Percentiles rank a stretch among this genome's conserved stretches.
These are phyloP conservation scores for Fusarium sp. DNA, from an alignment of 2,329 filamentous ascomycete genomes.

Conservation along the genomic window DNA sequence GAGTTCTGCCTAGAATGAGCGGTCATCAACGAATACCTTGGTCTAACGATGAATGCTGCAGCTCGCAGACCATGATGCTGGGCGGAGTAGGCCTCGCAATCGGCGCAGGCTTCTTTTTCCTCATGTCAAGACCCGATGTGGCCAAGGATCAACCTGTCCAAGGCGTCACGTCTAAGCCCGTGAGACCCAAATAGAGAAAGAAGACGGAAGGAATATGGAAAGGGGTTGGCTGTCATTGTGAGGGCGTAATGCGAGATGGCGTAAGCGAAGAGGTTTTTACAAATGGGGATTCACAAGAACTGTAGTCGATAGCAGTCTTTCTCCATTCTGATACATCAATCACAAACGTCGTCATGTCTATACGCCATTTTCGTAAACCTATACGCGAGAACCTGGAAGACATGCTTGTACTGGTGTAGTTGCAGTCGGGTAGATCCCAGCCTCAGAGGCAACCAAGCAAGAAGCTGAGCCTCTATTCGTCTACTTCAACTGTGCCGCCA, in stretches of 20 bases:
- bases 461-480: constrained; percentile 18
- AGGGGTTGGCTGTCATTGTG: background rate
- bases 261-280: constrained; percentile 20
- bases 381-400: constrained; percentile 2
- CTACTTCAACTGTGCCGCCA: background rate
- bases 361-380: constrained; percentile 5
- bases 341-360: constrained; percentile 1
- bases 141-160: constrained; percentile 22
- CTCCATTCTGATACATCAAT: background rate
- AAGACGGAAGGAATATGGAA: background rate
- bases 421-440: constrained; percentile 7
- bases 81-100: constrained; percentile 30
- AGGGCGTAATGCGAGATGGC: constrained; percentile 13
- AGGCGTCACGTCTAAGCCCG: background rate
- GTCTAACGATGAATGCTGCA: background rate
- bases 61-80: constrained; percentile 14
- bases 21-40: no score
- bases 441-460: constrained; percentile 27
- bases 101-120: constrained; percentile 28
- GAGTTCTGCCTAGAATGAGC: background rate
- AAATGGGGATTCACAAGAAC: background rate
- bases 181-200: background rate
- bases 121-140: constrained; percentile 13
- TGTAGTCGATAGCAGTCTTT: background rate
- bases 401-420: background rate